These are phyloP conservation scores for Colletotrichum somersetense DNA, from an alignment of 2,329 filamentous ascomycete species.

Conservation along the genomic window DNA sequence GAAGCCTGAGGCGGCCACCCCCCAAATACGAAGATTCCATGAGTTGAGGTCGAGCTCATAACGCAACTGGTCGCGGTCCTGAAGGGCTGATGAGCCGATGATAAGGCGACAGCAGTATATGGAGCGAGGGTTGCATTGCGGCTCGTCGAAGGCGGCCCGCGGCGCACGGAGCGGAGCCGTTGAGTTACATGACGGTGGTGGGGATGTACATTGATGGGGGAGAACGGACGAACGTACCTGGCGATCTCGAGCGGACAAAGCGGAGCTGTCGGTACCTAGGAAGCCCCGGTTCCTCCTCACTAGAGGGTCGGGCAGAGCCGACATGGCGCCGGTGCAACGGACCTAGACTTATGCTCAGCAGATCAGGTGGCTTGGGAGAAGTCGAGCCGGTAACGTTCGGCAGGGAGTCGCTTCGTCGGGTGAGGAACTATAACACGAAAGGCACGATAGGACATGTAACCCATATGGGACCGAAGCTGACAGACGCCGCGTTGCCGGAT, in stretches of 20 bases:
- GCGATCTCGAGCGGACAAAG: slow-evolving; percentile 61
- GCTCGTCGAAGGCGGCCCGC: not conserved
- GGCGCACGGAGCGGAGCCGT: slow-evolving; percentile 1
- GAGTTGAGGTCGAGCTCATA: slow-evolving; percentile 67
- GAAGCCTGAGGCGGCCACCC: slow-evolving; percentile 67
- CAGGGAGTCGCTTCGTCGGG: slow-evolving; percentile 4
- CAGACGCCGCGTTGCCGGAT: slow-evolving; percentile 2
- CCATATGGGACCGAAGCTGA: not conserved
- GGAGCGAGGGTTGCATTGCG: not conserved
- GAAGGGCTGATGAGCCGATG: slow-evolving; percentile 11
- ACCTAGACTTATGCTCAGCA: not conserved
- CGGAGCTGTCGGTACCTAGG: slow-evolving; percentile 63
- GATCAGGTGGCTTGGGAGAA: not conserved
- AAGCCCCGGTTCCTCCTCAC: slow-evolving; percentile 61
- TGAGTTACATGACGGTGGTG: not conserved
- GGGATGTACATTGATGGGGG: not conserved
- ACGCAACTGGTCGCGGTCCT: slow-evolving; percentile 65
- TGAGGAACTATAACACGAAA: not conserved
- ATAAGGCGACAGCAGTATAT: slow-evolving; percentile 8
- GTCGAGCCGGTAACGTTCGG: not conserved
- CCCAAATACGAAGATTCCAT: slow-evolving; percentile 68
- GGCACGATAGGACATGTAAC: not conserved
- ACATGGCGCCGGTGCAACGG: slow-evolving; percentile 45
- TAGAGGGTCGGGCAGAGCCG: slow-evolving; percentile 50
- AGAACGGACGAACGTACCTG: slow-evolving; percentile 54